Base-by-base conservation (phyloP, 176 grass and related monocot genomes). In the Dendrocalamus sinicus region DNA sequence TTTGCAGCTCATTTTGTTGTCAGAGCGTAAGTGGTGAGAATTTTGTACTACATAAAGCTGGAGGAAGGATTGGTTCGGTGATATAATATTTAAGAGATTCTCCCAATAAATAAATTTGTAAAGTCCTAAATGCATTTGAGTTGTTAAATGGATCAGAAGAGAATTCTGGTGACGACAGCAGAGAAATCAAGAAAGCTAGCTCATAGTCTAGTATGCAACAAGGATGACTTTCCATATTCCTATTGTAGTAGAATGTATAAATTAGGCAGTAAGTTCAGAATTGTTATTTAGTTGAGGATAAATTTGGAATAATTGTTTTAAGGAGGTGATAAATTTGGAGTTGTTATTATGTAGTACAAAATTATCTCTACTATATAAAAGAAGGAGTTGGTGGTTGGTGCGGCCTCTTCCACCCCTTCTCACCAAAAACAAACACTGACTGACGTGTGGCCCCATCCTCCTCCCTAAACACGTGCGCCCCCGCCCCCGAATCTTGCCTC, bases 1-100 rank as follows among this genome's bases (percentile, higher is more conserved):
- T 84, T 89, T 95, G 85, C 91, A 98, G 96, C 96, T 98, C 81
- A 93, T 98, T 88, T 91, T 91, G 68, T 83, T 98, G 89, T 94
- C 96, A 54, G 78, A 65, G 76, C 91, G 71, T 53, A 91, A 83
- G 70, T 88, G 86, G 83, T 91, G 67, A 92, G 13, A 76, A 57
- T 84, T 87, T 81, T 81, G 76, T 48, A n/a, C 16, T 63, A 64
- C 76, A 85, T 84, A 72, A 84, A 81, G 39, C 53, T 70, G 53
- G 52, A 70, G 81, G 73, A 75, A 55, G 15, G 61, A 88, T 75
- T 75, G 46, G 69, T 70, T 88, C 11, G 9, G 52, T 55, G 30
- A 32, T 59, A 68, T 43, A 72, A 72, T 87, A 70, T 70, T 46
- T 44, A 70, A 73, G 53, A 13, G 79, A 54, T 17, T 35, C 48